Evolutionary conservation across 495 filamentous ascomycete species (phyloP).

Genomic region (Xanthoparmelia taractica): DNA sequence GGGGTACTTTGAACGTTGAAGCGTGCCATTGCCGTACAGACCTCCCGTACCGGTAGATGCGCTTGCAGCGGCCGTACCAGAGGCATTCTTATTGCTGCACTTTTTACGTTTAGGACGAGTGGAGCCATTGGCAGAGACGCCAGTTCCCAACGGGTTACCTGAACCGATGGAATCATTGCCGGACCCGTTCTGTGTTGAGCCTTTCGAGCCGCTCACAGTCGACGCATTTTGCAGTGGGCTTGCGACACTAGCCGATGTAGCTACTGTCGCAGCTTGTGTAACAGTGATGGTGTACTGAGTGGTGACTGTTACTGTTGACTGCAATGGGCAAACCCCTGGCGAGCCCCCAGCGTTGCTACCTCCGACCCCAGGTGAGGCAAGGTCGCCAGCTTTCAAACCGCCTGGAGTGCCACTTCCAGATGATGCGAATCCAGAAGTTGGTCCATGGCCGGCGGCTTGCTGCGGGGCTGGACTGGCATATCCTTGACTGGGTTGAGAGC

Average conservation of each 20-base stretch:
- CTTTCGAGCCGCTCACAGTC: neutral
- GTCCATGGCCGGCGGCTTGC: neutral
- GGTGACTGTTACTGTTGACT: conserved; percentile 15
- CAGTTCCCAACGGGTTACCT: neutral
- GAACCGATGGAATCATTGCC: neutral
- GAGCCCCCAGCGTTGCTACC: neutral
- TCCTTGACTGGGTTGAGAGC: neutral
- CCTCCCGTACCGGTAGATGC: conserved; percentile 1
- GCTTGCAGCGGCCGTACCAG: conserved; percentile 1
- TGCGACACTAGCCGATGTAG: neutral
- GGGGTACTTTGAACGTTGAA: neutral
- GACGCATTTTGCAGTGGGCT: neutral
- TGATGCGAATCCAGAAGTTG: neutral
- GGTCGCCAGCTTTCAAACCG: neutral
- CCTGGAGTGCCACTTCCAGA: conserved; percentile 2
- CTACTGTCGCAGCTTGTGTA: conserved; percentile 7
- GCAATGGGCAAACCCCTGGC: conserved; percentile 4
- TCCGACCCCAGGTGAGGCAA: neutral
- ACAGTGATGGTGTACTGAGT: conserved; percentile 13
- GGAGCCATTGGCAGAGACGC: neutral
- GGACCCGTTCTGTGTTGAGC: neutral
- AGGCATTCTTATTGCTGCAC: conserved; percentile 3
- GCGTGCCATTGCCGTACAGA: conserved; percentile 4
- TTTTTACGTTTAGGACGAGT: neutral
- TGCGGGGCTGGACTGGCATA: neutral